These are phyloP conservation scores for Leccinum broughii DNA, from an alignment of 768 basidiomycete genomes.

Conservation along the genomic window DNA sequence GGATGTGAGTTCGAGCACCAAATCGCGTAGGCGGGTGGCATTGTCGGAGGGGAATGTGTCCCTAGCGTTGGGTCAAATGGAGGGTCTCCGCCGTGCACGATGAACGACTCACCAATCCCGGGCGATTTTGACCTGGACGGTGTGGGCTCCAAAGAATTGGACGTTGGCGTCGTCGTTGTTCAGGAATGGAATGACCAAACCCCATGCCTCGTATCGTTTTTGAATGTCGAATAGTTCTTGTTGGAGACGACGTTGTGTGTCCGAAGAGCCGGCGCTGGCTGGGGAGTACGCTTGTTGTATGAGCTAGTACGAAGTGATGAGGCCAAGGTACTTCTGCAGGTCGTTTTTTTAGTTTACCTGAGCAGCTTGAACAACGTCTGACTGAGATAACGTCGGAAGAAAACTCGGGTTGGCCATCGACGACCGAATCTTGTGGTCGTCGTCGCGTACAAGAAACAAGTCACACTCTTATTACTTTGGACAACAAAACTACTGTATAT, in stretches of 20 bases:
- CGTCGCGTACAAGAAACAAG: too few relatives aligned
- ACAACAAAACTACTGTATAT: too few relatives aligned
- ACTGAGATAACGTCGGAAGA: slow-evolving; percentile 52
- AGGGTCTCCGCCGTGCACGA: neutral
- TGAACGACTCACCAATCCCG: slow-evolving; percentile 73
- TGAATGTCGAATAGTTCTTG: slow-evolving; percentile 77
- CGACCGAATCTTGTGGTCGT: neutral
- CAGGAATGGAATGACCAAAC: slow-evolving; percentile 75
- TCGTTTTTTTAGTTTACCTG: slow-evolving; percentile 46
- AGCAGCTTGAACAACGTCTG: slow-evolving; percentile 57
- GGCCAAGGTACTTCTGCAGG: slow-evolving; percentile 7
- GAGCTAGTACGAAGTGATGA: slow-evolving; percentile 8
- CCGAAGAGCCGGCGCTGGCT: slow-evolving; percentile 43
- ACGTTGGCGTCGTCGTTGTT: slow-evolving; percentile 75
- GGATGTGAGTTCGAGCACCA: slow-evolving; percentile 69
- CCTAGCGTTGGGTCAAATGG: slow-evolving; percentile 44
- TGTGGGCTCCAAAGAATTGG: slow-evolving; percentile 95
- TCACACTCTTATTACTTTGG: too few relatives aligned
- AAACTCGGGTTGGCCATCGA: slow-evolving; percentile 36
- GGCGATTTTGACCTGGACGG: slow-evolving; percentile 89
- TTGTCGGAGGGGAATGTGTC: slow-evolving; percentile 69
- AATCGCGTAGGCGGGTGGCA: slow-evolving; percentile 55
- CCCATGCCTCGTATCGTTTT: slow-evolving; percentile 80
- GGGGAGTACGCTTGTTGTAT: too few relatives aligned
- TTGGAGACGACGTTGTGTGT: slow-evolving; percentile 63